phyloP scores from a whole-genome alignment of 2,329 filamentous ascomycete species.

The Xylariales sp. region DNA sequence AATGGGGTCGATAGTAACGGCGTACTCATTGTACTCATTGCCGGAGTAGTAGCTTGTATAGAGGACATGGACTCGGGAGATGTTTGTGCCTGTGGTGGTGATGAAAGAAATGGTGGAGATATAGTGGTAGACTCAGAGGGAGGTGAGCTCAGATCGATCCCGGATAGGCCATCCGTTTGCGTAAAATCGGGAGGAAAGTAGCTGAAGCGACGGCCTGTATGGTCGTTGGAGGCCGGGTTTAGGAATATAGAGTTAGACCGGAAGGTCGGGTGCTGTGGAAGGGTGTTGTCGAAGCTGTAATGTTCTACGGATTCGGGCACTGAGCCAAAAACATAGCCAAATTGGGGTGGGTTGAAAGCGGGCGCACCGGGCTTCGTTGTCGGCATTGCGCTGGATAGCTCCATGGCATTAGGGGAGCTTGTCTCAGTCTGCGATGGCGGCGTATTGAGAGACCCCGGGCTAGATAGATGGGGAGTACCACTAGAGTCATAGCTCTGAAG shows the following conservation, averaged over 20 bases:
- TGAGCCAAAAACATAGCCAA: slow-evolving; percentile 69
- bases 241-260: slow-evolving; percentile 75
- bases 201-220: slow-evolving; percentile 68
- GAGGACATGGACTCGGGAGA: slow-evolving; percentile 47
- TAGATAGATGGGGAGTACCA: slow-evolving; percentile 53
- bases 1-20: slow-evolving; percentile 44
- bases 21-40: slow-evolving; percentile 46
- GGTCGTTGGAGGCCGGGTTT: slow-evolving; percentile 66
- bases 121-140: slow-evolving; percentile 46
- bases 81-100: slow-evolving; percentile 45
- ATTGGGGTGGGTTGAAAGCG: slow-evolving; percentile 64
- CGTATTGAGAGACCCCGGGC: slow-evolving; percentile 54
- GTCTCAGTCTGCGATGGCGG: slow-evolving; percentile 61
- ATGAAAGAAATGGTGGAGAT: slow-evolving; percentile 48
- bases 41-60: slow-evolving; percentile 41
- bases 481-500: slow-evolving; percentile 84
- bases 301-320: slow-evolving; percentile 64
- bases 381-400: slow-evolving; percentile 53
- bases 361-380: slow-evolving; percentile 51
- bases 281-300: slow-evolving; percentile 58
- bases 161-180: slow-evolving; percentile 50
- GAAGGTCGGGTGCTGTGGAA: slow-evolving; percentile 64
- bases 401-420: slow-evolving; percentile 60
- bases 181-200: slow-evolving; percentile 71
- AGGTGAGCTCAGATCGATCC: slow-evolving; percentile 47